phyloP scores from a whole-genome alignment of 1,284 basidiomycete genomes.

The Volvariella surrecta region DNA sequence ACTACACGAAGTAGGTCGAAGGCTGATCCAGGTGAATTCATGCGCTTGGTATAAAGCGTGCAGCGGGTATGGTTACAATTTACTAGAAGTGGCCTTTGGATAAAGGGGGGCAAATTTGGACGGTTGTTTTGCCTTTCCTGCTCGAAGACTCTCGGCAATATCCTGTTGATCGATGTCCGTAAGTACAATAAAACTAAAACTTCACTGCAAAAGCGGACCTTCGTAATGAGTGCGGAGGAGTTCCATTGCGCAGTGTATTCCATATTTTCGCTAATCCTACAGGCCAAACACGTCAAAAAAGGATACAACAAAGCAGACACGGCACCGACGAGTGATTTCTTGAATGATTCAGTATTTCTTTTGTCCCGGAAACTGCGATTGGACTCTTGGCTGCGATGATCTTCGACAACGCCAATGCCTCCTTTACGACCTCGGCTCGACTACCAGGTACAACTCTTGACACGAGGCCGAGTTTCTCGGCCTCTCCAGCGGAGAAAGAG shows the following conservation, averaged over 20 bases:
- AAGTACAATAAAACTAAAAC: neutral
- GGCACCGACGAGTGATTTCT: constrained; percentile 65
- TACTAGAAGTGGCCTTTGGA: constrained; percentile 14
- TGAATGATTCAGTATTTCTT: constrained; percentile 67
- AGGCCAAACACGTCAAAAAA: neutral
- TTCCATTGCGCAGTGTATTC: constrained; percentile 80
- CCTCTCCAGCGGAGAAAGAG: constrained; percentile 65
- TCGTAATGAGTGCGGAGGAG: constrained; percentile 58
- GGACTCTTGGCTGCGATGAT: constrained; percentile 76
- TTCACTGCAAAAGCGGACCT: constrained; percentile 29
- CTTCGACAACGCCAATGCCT: constrained; percentile 60
- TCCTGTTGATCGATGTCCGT: constrained; percentile 18
- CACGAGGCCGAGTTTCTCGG: constrained; percentile 68
- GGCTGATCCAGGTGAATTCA: no score
- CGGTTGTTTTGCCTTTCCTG: constrained; percentile 19
- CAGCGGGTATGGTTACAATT: no score
- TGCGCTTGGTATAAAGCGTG: no score
- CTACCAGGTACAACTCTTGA: constrained; percentile 69
- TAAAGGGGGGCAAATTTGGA: constrained; percentile 21
- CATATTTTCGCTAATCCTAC: constrained; percentile 71
- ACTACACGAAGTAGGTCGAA: no score
- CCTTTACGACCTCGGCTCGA: constrained; percentile 43
- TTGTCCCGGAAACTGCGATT: constrained; percentile 76
- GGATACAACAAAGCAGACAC: neutral
- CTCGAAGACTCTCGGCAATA: constrained; percentile 22